Evolutionary conservation across 495 filamentous ascomycete genomes (phyloP).

Genomic region (Rhizodiscina lignyota): DNA sequence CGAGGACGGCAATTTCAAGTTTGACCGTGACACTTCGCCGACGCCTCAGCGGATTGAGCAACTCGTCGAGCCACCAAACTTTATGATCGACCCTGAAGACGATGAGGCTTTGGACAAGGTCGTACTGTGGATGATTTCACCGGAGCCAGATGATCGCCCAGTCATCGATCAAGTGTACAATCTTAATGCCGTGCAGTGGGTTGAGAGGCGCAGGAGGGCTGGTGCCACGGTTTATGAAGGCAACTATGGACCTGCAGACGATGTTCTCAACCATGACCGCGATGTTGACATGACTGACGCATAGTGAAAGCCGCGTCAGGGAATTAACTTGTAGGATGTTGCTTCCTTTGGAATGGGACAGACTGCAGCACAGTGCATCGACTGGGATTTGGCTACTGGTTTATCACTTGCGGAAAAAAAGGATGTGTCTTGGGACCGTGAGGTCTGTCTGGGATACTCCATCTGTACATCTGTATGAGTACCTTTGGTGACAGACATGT

Average conservation of each 20-base stretch:
- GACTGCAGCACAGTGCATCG: no score
- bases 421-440: no score
- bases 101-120: slow-evolving; percentile 63
- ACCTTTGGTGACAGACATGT: no score
- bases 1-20: slow-evolving; percentile 8
- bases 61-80: slow-evolving; percentile 58
- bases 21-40: slow-evolving; percentile 2
- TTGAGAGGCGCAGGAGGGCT: slow-evolving; percentile 52
- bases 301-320: no score
- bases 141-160: slow-evolving; percentile 56
- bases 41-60: slow-evolving; percentile 33
- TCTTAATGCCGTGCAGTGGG: slow-evolving; percentile 58
- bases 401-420: no score
- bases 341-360: no score
- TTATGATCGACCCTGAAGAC: slow-evolving; percentile 64
- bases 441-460: no score
- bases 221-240: slow-evolving; percentile 89
- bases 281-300: slow-evolving; percentile 61
- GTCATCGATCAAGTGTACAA: slow-evolving; percentile 53
- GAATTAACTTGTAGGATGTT: no score
- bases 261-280: slow-evolving; percentile 37
- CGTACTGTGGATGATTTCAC: slow-evolving; percentile 75
- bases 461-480: no score
- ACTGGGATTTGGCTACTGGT: no score
- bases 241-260: slow-evolving; percentile 77